Evolutionary conservation across 2,329 filamentous ascomycete genomes (phyloP).

Genomic region (Helminthosporium solani): DNA sequence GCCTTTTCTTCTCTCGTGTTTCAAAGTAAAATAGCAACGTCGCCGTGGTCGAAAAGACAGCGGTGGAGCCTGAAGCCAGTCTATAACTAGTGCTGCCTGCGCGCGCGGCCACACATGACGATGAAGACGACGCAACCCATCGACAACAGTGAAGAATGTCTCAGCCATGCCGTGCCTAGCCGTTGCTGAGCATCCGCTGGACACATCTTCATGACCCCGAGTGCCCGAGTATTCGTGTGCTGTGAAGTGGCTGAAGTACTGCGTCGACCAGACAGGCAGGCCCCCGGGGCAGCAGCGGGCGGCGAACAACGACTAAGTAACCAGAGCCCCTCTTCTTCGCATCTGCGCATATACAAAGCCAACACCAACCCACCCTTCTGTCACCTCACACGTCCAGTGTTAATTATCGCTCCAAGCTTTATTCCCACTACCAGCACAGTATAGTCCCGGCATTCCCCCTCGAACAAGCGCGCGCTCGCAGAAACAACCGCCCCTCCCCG

Average conservation of each 20-base stretch:
- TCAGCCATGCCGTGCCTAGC: background rate
- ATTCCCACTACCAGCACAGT: slow-evolving; percentile 12
- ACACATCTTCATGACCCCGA: no score
- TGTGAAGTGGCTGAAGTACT: no score
- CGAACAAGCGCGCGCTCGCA: slow-evolving; percentile 16
- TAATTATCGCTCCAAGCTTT: slow-evolving; percentile 19
- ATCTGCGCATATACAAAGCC: background rate
- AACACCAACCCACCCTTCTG: slow-evolving; percentile 5
- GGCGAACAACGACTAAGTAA: no score
- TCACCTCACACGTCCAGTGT: slow-evolving; percentile 17
- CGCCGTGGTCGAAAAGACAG: no score
- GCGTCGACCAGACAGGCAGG: no score
- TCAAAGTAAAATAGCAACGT: no score
- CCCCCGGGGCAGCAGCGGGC: no score
- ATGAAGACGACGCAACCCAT: background rate
- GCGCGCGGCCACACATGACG: background rate
- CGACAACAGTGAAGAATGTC: background rate
- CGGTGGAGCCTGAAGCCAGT: no score
- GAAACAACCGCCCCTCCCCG: slow-evolving; percentile 8
- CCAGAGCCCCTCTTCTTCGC: no score
- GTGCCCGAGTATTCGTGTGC: no score
- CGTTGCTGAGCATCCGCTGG: no score
- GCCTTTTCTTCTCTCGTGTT: no score
- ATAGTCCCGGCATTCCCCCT: slow-evolving; percentile 7
- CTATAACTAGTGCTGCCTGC: background rate